A percentile compares a stretch with the other conserved stretches of the same genome.
These are phyloP conservation scores for Boletus mariae DNA, from an alignment of 1,284 basidiomycete species.

Conservation along the genomic window DNA sequence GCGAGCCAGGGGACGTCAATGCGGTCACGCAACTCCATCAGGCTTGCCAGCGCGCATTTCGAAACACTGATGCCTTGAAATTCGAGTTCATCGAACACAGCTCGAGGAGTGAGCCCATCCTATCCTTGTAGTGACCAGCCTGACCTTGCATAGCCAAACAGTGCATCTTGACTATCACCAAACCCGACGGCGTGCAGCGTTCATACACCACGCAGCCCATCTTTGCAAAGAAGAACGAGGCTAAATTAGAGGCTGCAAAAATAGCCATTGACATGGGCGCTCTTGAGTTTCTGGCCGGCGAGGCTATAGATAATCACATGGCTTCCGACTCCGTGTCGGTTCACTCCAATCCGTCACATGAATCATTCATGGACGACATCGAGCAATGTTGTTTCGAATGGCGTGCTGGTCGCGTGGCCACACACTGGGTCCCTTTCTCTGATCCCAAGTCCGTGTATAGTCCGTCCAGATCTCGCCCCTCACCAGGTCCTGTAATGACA, in stretches of 20 bases:
- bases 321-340: neutral
- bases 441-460: slow-evolving; percentile 45
- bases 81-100: slow-evolving; percentile 45
- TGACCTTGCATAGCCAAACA: slow-evolving; percentile 40
- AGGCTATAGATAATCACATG: neutral
- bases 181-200: slow-evolving; percentile 46
- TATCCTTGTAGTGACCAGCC: neutral
- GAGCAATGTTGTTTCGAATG: slow-evolving; percentile 50
- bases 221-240: slow-evolving; percentile 45
- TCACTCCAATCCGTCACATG: neutral
- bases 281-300: slow-evolving; percentile 50
- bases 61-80: slow-evolving; percentile 35
- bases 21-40: slow-evolving; percentile 39
- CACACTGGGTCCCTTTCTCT: slow-evolving; percentile 48
- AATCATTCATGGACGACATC: slow-evolving; percentile 38
- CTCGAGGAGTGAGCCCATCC: slow-evolving; percentile 30
- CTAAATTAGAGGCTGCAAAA: slow-evolving; percentile 48
- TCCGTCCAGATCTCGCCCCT: slow-evolving; percentile 29
- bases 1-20: slow-evolving; percentile 10
- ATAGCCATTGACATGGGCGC: slow-evolving; percentile 56
- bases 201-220: slow-evolving; percentile 48
- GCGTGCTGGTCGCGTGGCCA: slow-evolving; percentile 45
- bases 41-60: slow-evolving; percentile 41
- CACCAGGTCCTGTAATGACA: slow-evolving; percentile 2
- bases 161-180: slow-evolving; percentile 56